A percentile compares a stretch with the other conserved stretches of the same genome.
These are phyloP conservation scores for Salix brachista DNA, from an alignment of 345 rosid species.

Conservation along the genomic window DNA sequence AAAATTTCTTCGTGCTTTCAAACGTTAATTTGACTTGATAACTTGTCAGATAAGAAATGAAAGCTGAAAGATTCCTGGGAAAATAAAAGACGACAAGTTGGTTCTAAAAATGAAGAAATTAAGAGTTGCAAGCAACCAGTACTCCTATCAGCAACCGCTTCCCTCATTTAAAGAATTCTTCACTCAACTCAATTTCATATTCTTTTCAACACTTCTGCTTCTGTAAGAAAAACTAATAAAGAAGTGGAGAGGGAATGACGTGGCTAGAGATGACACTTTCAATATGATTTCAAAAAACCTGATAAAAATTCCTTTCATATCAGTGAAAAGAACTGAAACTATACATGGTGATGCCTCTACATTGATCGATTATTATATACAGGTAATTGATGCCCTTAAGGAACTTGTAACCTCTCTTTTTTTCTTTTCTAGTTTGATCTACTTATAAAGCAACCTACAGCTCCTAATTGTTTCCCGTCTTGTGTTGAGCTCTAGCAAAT, in stretches of 20 bases:
- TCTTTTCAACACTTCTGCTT: background rate
- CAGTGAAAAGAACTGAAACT: background rate
- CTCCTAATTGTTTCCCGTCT: background rate
- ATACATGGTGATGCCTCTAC: background rate
- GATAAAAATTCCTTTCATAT: too few species aligned
- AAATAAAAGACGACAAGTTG: too few species aligned
- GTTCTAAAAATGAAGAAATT: background rate
- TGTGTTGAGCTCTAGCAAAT: background rate
- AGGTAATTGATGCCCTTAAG: constrained; percentile 43
- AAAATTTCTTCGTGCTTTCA: too few species aligned
- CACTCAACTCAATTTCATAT: background rate
- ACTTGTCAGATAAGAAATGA: too few species aligned
- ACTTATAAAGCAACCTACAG: background rate
- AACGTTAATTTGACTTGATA: too few species aligned
- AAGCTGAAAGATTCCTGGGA: background rate
- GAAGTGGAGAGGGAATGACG: too few species aligned
- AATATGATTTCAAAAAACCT: too few species aligned
- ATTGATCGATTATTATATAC: background rate
- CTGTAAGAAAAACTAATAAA: too few species aligned
- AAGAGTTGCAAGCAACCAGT: background rate
- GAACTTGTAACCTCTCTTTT: constrained; percentile 38
- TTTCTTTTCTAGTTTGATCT: constrained; percentile 4
- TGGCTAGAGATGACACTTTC: too few species aligned
- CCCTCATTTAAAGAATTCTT: background rate
- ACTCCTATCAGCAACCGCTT: background rate